These are phyloP conservation scores for Fusarium sp. DNA, from an alignment of 2,329 filamentous ascomycete genomes.

Conservation along the genomic window DNA sequence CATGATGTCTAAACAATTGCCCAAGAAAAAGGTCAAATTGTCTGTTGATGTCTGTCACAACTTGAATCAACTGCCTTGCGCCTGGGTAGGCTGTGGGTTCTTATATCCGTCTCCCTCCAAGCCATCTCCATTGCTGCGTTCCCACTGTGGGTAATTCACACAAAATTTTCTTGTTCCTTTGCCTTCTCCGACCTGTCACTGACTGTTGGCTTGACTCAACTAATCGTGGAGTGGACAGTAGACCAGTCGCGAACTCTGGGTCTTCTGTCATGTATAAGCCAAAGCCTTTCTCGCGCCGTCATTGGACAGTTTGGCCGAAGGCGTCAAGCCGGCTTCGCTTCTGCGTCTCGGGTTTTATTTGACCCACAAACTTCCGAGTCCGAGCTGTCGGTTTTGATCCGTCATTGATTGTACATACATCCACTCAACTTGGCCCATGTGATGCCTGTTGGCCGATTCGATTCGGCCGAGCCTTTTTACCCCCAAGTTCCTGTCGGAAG, in stretches of 20 bases:
- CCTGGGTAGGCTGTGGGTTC: background rate
- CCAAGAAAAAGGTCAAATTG: background rate
- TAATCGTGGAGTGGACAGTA: background rate
- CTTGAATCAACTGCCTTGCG: background rate
- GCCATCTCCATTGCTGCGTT: conserved; percentile 15
- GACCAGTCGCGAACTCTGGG: conserved; percentile 10
- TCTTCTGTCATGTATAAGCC: conserved; percentile 16
- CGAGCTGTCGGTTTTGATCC: background rate
- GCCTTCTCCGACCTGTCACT: conserved; percentile 14
- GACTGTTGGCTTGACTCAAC: conserved; percentile 20
- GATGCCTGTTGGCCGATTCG: background rate
- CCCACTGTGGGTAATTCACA: conserved; percentile 19
- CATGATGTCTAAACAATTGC: conserved; percentile 18
- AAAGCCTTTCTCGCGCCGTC: background rate
- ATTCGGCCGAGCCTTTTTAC: background rate
- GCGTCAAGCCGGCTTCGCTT: background rate
- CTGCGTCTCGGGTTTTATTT: conserved; percentile 2
- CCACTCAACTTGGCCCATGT: background rate
- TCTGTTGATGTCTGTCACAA: background rate
- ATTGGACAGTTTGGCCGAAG: conserved; percentile 32
- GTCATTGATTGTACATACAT: conserved; percentile 1
- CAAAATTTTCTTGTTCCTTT: background rate
- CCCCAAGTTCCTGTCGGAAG: background rate
- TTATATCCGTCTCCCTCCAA: conserved; percentile 11
- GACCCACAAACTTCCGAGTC: conserved; percentile 13